Base-by-base conservation (phyloP, 2,329 filamentous ascomycete genomes). In the Huntiella omanensis region DNA sequence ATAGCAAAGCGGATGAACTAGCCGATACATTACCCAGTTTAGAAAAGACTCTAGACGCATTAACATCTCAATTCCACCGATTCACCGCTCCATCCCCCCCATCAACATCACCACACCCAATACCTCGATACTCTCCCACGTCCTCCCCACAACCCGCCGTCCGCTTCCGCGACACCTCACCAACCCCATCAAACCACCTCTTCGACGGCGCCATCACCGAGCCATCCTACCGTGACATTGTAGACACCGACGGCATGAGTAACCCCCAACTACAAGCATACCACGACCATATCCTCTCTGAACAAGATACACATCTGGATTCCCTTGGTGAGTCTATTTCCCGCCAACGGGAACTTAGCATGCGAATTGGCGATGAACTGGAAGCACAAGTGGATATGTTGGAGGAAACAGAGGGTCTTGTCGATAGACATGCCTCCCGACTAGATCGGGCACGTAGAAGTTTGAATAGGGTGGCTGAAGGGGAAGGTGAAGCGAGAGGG, bases 281-380 rank as follows among this genome's bases (percentile, higher is more conserved):
- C 61, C 91, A 98, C 63, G 67, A 71, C 47, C 76, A 77, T 51
- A 77, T 94, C 19, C 67, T 98, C 34, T 70, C 72, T n/a, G 79
- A 95, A 51, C 91, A 98, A 62, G 91, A 98, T 58, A 81, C 83
- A 53, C 86, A 94, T 60, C 71, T 98, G n/a, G 88, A 96, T 59
- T 70, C 73, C 7, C 67, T 98, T 3, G 84, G 87, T n/a, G 75
- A 77, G 56, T 84, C 77, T 49, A 95, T 98, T 54, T 74, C 83
- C 3, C 75, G 91, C 35, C 91, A 96, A 66, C 71, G 92, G 43
- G 84, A 96, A 64, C 69, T 98, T 51, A 87, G 81, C 58, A 92
- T 95, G 66, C 84, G 91, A 65, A 96, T 98, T 56, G 88, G 91
- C 28, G 83, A 95, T 59, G 91, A 98, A 68, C 70, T 98, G 33